phyloP scores from a whole-genome alignment of 1,284 basidiomycete species.

The Schizophyllum commune region DNA sequence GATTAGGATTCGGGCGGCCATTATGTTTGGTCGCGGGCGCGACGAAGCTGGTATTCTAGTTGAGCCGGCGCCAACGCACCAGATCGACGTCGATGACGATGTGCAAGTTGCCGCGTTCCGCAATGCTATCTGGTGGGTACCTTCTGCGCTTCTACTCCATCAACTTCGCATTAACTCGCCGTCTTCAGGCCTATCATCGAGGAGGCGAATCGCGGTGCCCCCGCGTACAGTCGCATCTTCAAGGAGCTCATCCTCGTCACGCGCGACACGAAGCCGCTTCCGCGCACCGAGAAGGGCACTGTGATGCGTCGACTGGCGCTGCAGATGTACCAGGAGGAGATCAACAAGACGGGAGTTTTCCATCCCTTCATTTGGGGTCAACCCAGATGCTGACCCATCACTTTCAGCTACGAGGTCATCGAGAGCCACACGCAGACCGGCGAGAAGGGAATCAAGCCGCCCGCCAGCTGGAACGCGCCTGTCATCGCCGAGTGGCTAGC shows the following conservation, averaged over 20 bases:
- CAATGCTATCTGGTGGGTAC: conserved; percentile 33
- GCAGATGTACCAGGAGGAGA: conserved; percentile 18
- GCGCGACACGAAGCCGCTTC: conserved; percentile 17
- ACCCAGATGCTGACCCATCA: background rate
- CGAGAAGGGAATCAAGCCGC: conserved; percentile 8
- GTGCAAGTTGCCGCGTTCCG: conserved; percentile 23
- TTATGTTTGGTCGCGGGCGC: conserved; percentile 35
- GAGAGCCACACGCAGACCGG: conserved; percentile 16
- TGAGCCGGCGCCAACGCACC: conserved; percentile 20
- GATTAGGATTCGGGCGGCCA: conserved; percentile 22
- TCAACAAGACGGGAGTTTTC: conserved; percentile 17
- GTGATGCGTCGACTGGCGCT: conserved; percentile 21
- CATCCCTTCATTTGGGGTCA: too few relatives aligned
- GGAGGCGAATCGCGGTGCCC: conserved; percentile 24
- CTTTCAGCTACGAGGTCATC: conserved; percentile 22
- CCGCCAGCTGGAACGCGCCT: conserved; percentile 18
- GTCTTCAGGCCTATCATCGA: conserved; percentile 22
- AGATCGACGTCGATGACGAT: conserved; percentile 21
- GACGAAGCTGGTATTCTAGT: conserved; percentile 33
- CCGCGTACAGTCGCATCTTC: conserved; percentile 25
- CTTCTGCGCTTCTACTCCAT: too few relatives aligned
- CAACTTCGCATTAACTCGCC: too few relatives aligned
- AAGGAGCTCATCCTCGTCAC: conserved; percentile 24
- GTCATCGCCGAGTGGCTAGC: conserved; percentile 22
- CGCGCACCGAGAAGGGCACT: conserved; percentile 20